phyloP scores from a whole-genome alignment of 2,329 filamentous ascomycete species.

The Huntiella abstrusa region DNA sequence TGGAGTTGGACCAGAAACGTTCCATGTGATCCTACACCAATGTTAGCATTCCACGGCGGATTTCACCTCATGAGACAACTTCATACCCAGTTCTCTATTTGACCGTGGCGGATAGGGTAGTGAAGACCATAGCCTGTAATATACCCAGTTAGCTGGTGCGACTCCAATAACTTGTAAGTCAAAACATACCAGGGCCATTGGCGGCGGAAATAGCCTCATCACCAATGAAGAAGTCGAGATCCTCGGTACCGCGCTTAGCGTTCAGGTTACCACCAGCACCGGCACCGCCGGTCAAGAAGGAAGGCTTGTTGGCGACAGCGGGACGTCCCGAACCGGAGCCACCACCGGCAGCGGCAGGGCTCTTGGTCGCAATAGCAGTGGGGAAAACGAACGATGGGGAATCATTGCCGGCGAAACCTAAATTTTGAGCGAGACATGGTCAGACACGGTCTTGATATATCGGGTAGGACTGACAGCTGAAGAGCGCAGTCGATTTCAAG shows the following conservation, averaged over 20 bases:
- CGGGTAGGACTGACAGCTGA: too few species aligned
- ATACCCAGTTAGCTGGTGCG: constrained; percentile 9
- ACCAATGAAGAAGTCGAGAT: constrained; percentile 96
- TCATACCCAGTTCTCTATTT: constrained; percentile 94
- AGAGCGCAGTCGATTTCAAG: too few species aligned
- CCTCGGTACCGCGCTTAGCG: constrained; percentile 86
- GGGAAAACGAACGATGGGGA: constrained; percentile 98
- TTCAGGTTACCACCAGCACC: constrained; percentile 68
- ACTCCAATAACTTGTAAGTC: not conserved
- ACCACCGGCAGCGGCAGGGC: constrained; percentile 47
- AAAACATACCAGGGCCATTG: constrained; percentile 52
- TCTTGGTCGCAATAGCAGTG: constrained; percentile 93
- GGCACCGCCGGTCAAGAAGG: constrained; percentile 80
- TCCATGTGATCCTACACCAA: constrained; percentile 79
- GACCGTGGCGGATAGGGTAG: constrained; percentile 93
- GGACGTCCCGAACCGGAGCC: constrained; percentile 76
- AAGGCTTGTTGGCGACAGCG: constrained; percentile 82
- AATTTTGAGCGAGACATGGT: constrained; percentile 10
- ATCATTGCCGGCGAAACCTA: constrained; percentile 97
- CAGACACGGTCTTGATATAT: constrained; percentile 1
- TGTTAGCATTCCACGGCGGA: too few species aligned
- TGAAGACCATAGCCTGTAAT: constrained; percentile 72
- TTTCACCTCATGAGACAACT: not conserved
- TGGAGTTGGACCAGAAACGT: constrained; percentile 98
- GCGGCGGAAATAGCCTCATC: constrained; percentile 81